A percentile compares a stretch with the other conserved stretches of the same genome.
Evolutionary conservation across 2,329 filamentous ascomycete genomes (phyloP).

Genomic region (Gliomastix tumulicola): DNA sequence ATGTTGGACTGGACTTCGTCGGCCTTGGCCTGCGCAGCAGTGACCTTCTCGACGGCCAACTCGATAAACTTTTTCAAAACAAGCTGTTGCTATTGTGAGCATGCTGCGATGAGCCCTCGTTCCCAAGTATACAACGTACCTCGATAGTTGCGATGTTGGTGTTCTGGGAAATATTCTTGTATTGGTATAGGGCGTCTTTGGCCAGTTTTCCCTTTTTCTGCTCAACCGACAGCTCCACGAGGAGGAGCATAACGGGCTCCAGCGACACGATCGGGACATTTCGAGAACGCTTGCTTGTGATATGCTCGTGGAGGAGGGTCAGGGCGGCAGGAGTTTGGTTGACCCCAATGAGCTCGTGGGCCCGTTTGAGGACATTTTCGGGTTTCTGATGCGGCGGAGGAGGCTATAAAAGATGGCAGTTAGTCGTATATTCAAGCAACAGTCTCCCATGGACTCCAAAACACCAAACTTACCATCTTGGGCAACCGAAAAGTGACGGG

Average conservation of each 20-base stretch:
- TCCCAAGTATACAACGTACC: slow-evolving; percentile 40
- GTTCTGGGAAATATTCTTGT: slow-evolving; percentile 99
- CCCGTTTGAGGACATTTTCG: slow-evolving; percentile 98
- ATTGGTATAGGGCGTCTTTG: slow-evolving; percentile 98
- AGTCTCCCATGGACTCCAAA: no score
- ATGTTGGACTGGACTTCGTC: slow-evolving; percentile 88
- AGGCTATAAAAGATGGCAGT: no score
- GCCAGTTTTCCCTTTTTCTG: slow-evolving; percentile 96
- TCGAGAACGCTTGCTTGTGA: slow-evolving; percentile 94
- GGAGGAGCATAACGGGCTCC: slow-evolving; percentile 96
- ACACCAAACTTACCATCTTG: slow-evolving; percentile 42
- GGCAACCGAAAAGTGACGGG: no score
- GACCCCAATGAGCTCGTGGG: slow-evolving; percentile 97
- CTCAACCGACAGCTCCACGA: slow-evolving; percentile 95
- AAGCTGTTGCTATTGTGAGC: slow-evolving; percentile 39
- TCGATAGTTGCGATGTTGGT: slow-evolving; percentile 98
- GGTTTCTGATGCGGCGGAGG: slow-evolving; percentile 95
- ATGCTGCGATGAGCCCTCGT: not conserved
- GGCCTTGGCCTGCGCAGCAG: slow-evolving; percentile 89
- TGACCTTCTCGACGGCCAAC: slow-evolving; percentile 92
- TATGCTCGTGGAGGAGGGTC: slow-evolving; percentile 95
- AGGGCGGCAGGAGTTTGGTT: slow-evolving; percentile 88
- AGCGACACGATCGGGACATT: slow-evolving; percentile 94
- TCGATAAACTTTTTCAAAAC: slow-evolving; percentile 98
- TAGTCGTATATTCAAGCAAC: no score